Evolutionary conservation across 768 basidiomycete genomes (phyloP).

Genomic region (Leccinum longicurvipes): DNA sequence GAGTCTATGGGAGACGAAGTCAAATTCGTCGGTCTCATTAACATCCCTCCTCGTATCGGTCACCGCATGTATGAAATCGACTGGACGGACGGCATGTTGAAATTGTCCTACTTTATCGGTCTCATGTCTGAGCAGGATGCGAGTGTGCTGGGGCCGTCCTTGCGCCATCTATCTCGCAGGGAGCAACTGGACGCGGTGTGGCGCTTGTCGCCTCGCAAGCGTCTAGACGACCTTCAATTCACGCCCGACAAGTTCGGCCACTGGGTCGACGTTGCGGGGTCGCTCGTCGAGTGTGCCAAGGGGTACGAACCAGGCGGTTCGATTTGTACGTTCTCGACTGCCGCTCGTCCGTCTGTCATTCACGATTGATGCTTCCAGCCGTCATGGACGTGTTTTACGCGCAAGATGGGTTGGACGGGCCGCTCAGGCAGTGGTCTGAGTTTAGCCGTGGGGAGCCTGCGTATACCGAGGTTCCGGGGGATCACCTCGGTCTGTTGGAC

Average conservation of each 20-base stretch:
- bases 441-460: slow-evolving; percentile 11
- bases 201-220: neutral
- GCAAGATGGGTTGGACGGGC: slow-evolving; percentile 19
- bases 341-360: neutral
- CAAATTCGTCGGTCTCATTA: neutral
- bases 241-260: neutral
- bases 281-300: neutral
- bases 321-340: slow-evolving; percentile 14
- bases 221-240: neutral
- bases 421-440: slow-evolving; percentile 15
- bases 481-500: slow-evolving; percentile 24
- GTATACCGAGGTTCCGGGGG: slow-evolving; percentile 20
- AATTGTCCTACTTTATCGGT: neutral
- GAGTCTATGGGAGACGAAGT: neutral
- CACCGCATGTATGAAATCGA: neutral
- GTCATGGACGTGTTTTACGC: slow-evolving; percentile 17
- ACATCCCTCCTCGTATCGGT: neutral
- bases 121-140: neutral
- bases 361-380: slow-evolving; percentile 5
- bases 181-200: neutral
- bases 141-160: neutral
- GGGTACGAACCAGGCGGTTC: slow-evolving; percentile 7
- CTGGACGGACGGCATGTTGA: neutral
- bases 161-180: neutral
- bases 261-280: neutral